A percentile compares a stretch with the other conserved stretches of the same genome.
Conservation (phyloP, 2,329 filamentous ascomycete species). For the Pseudogymnoascus sp. region DNA sequence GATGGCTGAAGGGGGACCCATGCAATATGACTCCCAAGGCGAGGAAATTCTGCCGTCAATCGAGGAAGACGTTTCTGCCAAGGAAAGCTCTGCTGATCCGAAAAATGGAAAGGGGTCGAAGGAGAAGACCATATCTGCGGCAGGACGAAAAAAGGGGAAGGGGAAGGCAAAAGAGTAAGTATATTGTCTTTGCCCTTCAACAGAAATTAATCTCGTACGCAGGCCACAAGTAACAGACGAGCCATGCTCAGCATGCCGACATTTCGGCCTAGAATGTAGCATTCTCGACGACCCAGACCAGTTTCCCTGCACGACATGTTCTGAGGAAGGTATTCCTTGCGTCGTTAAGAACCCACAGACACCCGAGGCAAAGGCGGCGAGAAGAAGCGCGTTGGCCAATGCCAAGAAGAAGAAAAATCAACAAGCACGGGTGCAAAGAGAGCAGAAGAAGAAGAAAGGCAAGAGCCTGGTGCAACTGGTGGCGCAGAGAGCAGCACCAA, state of each 20-base stretch:
- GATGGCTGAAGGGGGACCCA: background rate
- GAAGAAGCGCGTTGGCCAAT: constrained; percentile 14
- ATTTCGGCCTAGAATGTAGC: background rate
- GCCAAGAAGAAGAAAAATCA: constrained; percentile 17
- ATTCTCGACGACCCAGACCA: constrained; percentile 13
- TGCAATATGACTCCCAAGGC: background rate
- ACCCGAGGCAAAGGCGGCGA: constrained; percentile 21
- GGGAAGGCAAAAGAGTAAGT: background rate
- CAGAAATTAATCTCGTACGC: background rate
- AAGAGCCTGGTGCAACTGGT: constrained; percentile 16
- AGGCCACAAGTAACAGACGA: background rate
- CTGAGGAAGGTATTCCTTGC: constrained; percentile 18
- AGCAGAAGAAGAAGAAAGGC: constrained; percentile 16
- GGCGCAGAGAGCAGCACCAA: constrained; percentile 9
- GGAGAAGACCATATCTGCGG: background rate
- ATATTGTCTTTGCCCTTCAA: background rate
- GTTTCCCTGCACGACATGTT: constrained; percentile 22
- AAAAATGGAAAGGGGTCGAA: background rate
- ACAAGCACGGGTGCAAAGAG: constrained; percentile 14
- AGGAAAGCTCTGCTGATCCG: background rate
- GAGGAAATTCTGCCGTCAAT: background rate
- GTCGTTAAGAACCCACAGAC: constrained; percentile 18
- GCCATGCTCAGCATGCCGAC: background rate
- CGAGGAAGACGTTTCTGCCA: background rate
- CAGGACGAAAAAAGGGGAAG: background rate